Evolutionary conservation across 1,284 basidiomycete genomes (phyloP), one percentile per base, ranked within the genome.

Genomic region (Melanopsichium pennsylvanicum): DNA sequence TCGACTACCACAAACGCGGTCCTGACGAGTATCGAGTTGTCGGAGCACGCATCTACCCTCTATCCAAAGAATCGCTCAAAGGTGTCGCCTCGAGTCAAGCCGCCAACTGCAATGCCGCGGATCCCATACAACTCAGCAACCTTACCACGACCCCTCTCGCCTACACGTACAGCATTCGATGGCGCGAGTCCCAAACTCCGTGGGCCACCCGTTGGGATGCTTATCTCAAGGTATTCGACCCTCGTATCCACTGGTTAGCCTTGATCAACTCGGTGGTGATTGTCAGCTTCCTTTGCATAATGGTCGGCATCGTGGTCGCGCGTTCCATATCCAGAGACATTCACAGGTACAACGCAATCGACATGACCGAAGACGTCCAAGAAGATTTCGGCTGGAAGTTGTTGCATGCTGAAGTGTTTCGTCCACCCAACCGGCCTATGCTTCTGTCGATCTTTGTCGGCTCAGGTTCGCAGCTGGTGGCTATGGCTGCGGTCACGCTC

Each of bases 381-480:
- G 93, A 97, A 37, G 95, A 98, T 76, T 97, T 90, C 85, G 95
- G 95, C 4, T 98, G 95, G 95, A 97, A 97, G 78, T 86, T 95
- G 16, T 88, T 97, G 10, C 93, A 97, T 74, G 93, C 92, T 25
- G 95, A 98, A 82, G 92, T 98, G 13, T 97, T 97, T 85, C 88
- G 95, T 25, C 84, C 90, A 4, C 95, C 95, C 0, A 82, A 84
- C 40, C 86, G 89, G 54, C 74, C 78, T 10, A 88, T 94, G 86
- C 75, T 90, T 11, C 84, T 98, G 6, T 89, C 92, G 3, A 87
- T 95, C 38, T 86, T 93, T 82, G 88, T 91, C 22, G 95, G 95
- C 9, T 96, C 93, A 70, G 95, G 95, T 18, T 85, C 89, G 35
- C 95, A 98, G 82, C 84, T 97, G 7, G 88, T 88, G 61, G 87